Evolutionary conservation across 352 stramenopile genomes (phyloP), one percentile per base, ranked within the genome.

Genomic region (Globisporangium cystogenes): DNA sequence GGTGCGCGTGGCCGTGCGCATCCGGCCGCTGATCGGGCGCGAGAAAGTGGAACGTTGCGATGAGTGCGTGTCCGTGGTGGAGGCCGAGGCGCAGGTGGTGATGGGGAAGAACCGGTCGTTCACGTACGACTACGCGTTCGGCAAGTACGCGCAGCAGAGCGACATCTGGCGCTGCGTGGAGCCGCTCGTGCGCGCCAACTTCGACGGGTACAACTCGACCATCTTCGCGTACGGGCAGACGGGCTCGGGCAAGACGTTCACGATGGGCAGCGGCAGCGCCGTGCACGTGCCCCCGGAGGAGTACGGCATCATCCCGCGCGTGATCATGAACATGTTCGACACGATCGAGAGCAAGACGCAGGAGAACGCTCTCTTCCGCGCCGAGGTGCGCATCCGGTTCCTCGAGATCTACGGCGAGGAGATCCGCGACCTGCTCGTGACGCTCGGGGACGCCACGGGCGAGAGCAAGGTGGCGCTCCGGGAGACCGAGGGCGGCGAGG

Each of bases 401-500:
- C 63, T 97, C 1, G 90, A 97, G 66, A 87, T 97, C 48, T 97
- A 97, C 57, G 76, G 84, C 55, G 90, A 97, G 59, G 83, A 96
- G 51, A 93, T 97, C 42, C 77, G 69, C 31, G 90, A 97, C 53
- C 65, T 97, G 50, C 75, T 97, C 21, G 83, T 89, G 20, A 82
- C 82, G n/a, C 68, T 93, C 18, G 70, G 66, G 3, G 74, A 84
- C 29, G 71, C 75, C 0, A 74, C 69, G 7, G 66, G 68, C 0
- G 68, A 77, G 37, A 80, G 55, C 79, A 93, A 88, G 48, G 78
- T 93, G 18, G 79, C 76, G 24, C 80, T 98, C 53, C 81, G 90
- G 10, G 93, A 98, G 58, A 78, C 68, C 2, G 82, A 90, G 23
- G 74, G 74, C 12, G 81, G 78, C 41, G 74, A 95, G 56, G 82